Percentiles rank a stretch among this genome's conserved stretches.
Conservation (phyloP, 768 basidiomycete species). For the Sporobolomyces pararoseus region DNA sequence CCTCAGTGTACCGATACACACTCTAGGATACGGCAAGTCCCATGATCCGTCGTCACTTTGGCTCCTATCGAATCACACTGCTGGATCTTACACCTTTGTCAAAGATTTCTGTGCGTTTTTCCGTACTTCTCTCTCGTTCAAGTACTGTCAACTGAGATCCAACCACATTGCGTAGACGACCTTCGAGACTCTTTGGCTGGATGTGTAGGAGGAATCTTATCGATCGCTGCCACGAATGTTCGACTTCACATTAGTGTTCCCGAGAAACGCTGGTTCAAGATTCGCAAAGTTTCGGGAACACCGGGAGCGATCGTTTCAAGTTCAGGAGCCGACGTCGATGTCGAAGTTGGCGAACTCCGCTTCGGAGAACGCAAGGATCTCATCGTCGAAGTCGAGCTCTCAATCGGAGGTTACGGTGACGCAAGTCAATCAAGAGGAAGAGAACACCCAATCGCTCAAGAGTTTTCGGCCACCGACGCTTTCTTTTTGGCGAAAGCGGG, state of each 20-base stretch:
- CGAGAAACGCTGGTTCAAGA: conserved; percentile 82
- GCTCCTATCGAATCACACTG: conserved; percentile 98
- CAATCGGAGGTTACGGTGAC: conserved; percentile 22
- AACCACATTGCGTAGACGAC: conserved; percentile 57
- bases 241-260: conserved; percentile 92
- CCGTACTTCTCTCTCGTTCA: background rate
- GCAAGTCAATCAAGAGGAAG: background rate
- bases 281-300: conserved; percentile 89
- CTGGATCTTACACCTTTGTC: conserved; percentile 95
- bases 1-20: conserved; percentile 85
- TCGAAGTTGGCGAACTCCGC: conserved; percentile 87
- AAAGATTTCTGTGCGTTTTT: conserved; percentile 71
- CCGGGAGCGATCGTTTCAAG: conserved; percentile 77
- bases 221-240: conserved; percentile 85
- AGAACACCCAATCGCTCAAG: conserved; percentile 41
- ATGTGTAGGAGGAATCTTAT: conserved; percentile 93
- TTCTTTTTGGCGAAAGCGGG: conserved; percentile 57
- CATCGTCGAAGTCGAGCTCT: conserved; percentile 89
- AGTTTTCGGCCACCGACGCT: conserved; percentile 69
- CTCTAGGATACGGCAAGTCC: conserved; percentile 91
- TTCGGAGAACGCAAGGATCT: conserved; percentile 98
- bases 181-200: conserved; percentile 87
- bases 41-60: conserved; percentile 97
- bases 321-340: conserved; percentile 92
- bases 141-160: background rate